Evolutionary conservation across 129 eudicot species (phyloP).

Genomic region (Daucus carota): DNA sequence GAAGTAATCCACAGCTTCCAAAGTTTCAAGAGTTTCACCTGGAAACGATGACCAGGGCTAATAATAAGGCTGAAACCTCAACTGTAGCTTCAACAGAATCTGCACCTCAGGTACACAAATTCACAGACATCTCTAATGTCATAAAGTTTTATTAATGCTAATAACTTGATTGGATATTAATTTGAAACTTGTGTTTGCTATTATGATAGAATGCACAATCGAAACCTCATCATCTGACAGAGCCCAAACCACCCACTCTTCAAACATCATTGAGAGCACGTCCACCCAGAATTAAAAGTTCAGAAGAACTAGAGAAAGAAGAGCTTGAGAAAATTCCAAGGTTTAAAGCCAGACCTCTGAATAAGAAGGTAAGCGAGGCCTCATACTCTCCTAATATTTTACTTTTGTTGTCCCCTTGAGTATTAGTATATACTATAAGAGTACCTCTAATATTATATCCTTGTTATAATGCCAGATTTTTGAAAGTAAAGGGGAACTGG

Average conservation of each 20-base stretch:
- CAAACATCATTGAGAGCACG: conserved; percentile 50
- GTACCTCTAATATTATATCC: neutral
- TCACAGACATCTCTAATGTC: neutral
- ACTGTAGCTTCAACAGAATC: conserved; percentile 69
- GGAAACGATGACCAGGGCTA: conserved; percentile 89
- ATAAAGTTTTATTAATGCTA: neutral
- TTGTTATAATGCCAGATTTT: conserved; percentile 46
- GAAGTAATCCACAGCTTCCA: conserved; percentile 75
- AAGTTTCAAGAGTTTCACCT: conserved; percentile 87
- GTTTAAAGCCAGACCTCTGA: conserved; percentile 93
- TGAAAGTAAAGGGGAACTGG: conserved; percentile 87
- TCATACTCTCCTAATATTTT: neutral
- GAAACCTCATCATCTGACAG: conserved; percentile 12
- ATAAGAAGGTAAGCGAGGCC: conserved; percentile 52
- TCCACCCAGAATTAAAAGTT: conserved; percentile 58
- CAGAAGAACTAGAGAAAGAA: conserved; percentile 71
- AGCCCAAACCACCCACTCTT: conserved; percentile 18
- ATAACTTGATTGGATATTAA: neutral
- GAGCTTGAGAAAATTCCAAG: conserved; percentile 77
- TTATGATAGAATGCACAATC: neutral
- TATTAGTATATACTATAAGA: neutral
- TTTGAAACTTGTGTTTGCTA: neutral
- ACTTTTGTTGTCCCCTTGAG: neutral
- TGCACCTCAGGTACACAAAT: conserved; percentile 4
- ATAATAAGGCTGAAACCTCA: conserved; percentile 60